Evolutionary conservation across 176 grass and related monocot genomes (phyloP).

Genomic region (Luzula sylvatica): DNA sequence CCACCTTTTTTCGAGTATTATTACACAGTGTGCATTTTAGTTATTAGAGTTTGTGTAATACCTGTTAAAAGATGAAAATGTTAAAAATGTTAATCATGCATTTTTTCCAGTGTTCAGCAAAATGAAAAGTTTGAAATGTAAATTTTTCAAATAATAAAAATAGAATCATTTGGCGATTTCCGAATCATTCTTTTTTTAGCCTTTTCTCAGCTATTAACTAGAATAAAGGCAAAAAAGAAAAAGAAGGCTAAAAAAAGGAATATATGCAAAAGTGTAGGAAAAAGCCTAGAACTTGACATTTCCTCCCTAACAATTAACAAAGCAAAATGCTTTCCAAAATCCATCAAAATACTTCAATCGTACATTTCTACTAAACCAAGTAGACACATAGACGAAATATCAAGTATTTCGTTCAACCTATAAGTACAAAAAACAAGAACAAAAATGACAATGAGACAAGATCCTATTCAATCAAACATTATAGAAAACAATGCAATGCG

Average conservation of each 20-base stretch:
- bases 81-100: slow-evolving; percentile 1
- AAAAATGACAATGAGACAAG: too few relatives aligned
- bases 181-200: neutral
- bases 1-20: slow-evolving; percentile 11
- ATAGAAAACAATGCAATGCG: too few relatives aligned
- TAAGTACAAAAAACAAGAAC: too few relatives aligned
- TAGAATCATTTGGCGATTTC: neutral
- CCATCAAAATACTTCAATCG: too few relatives aligned
- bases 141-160: neutral
- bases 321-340: too few relatives aligned
- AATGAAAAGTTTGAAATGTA: neutral
- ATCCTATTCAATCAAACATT: too few relatives aligned
- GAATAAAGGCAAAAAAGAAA: slow-evolving; percentile 1
- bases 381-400: too few relatives aligned
- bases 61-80: neutral
- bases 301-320: neutral
- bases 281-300: neutral
- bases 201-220: neutral
- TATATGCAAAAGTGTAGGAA: slow-evolving; percentile 3
- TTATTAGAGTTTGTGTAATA: slow-evolving; percentile 4
- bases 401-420: too few relatives aligned
- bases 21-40: slow-evolving; percentile 1
- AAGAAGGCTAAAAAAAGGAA: neutral
- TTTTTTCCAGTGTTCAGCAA: neutral
- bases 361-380: too few relatives aligned